Percentiles rank a stretch among this genome's conserved stretches.
Evolutionary conservation across 371 early-diverging fungal species (phyloP).

Genomic region (Syncephalastrum racemosum): DNA sequence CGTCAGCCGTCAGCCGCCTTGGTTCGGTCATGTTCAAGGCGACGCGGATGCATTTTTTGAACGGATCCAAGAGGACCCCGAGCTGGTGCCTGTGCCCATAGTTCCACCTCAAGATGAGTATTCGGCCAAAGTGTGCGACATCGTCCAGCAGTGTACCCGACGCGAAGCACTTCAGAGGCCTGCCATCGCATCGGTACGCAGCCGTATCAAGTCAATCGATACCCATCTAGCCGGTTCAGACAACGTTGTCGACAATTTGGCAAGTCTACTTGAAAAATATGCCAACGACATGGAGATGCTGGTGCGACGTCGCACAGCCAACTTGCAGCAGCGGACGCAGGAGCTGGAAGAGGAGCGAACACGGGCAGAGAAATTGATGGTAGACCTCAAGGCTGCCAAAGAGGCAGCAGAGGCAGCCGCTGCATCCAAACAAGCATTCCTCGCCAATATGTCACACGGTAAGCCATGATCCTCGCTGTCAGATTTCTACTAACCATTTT

Average conservation of each 20-base stretch:
- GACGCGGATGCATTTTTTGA: constrained; percentile 20
- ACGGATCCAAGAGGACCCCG: constrained; percentile 21
- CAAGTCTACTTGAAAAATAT: constrained; percentile 51
- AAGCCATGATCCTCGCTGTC: neutral
- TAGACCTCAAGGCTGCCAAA: constrained; percentile 49
- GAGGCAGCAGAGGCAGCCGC: constrained; percentile 58
- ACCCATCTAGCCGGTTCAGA: constrained; percentile 42
- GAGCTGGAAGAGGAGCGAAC: constrained; percentile 53
- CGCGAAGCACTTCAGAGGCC: constrained; percentile 32
- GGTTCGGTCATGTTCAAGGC: constrained; percentile 25
- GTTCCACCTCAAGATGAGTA: constrained; percentile 31
- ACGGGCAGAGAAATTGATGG: constrained; percentile 32
- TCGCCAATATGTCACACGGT: constrained; percentile 54
- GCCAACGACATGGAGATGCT: constrained; percentile 56
- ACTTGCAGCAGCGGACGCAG: constrained; percentile 50
- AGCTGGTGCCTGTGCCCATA: constrained; percentile 11
- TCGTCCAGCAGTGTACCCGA: constrained; percentile 38
- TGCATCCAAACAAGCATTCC: constrained; percentile 51
- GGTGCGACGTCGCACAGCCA: constrained; percentile 45
- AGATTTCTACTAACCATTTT: neutral
- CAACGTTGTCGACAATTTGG: constrained; percentile 52
- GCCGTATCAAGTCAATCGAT: constrained; percentile 41
- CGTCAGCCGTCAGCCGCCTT: constrained; percentile 34
- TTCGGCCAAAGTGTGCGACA: constrained; percentile 36
- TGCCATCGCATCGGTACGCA: constrained; percentile 31